Percentiles rank a stretch among this genome's conserved stretches.
These are phyloP conservation scores for Neurospora tetraspora DNA, from an alignment of 495 filamentous ascomycete genomes.

Conservation along the genomic window DNA sequence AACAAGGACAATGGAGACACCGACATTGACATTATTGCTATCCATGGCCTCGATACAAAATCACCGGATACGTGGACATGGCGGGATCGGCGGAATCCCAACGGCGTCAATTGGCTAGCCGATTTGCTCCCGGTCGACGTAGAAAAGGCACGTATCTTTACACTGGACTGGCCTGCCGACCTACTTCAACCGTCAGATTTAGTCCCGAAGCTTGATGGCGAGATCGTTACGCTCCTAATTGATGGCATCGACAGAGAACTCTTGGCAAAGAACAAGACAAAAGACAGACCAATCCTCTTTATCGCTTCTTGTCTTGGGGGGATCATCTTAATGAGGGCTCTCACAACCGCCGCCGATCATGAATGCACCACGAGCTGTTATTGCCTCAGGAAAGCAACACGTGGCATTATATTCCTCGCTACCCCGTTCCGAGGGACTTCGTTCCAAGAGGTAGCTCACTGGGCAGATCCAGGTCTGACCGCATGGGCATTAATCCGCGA, in stretches of 20 bases:
- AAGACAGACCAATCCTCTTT: conserved; percentile 21
- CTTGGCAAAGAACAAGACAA: neutral
- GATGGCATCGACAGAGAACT: conserved; percentile 7
- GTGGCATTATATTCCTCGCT: conserved; percentile 24
- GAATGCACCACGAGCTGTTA: neutral
- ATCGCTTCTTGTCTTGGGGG: conserved; percentile 29
- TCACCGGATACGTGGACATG: too few species aligned
- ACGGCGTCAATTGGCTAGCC: too few species aligned
- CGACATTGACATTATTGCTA: too few species aligned
- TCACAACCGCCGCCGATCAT: conserved; percentile 7
- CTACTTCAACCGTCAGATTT: too few species aligned
- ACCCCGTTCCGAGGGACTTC: conserved; percentile 24
- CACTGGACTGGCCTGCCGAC: too few species aligned
- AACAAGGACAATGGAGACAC: too few species aligned
- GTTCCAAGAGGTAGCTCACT: conserved; percentile 9
- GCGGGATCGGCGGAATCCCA: too few species aligned
- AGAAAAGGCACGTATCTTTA: too few species aligned
- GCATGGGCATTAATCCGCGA: conserved; percentile 2
- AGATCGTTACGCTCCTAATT: conserved; percentile 13
- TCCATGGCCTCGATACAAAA: too few species aligned
- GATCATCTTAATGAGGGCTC: conserved; percentile 21
- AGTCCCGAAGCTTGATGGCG: too few species aligned
- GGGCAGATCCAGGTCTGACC: conserved; percentile 3
- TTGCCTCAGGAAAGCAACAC: conserved; percentile 8
- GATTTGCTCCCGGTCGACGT: too few species aligned